Percentiles rank a stretch among this genome's conserved stretches.
These are phyloP conservation scores for Vitis cinerea DNA, from an alignment of 164 flowering plant genomes.

Conservation along the genomic window DNA sequence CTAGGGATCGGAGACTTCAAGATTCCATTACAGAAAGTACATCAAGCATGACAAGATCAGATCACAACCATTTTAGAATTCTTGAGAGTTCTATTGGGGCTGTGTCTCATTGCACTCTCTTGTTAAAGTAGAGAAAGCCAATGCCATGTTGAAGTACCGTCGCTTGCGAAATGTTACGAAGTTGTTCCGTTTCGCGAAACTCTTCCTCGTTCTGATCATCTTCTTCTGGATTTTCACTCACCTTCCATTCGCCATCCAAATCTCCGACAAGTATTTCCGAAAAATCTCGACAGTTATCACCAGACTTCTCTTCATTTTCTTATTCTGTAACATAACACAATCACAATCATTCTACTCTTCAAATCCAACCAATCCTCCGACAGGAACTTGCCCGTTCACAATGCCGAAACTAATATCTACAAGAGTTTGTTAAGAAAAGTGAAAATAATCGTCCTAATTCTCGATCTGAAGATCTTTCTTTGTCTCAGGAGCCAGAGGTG, in stretches of 20 bases:
- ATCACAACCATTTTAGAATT: no score
- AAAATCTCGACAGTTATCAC: constrained; percentile 29
- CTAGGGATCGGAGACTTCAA: no score
- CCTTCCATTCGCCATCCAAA: constrained; percentile 38
- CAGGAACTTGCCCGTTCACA: background rate
- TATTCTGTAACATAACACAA: constrained; percentile 33
- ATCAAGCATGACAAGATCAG: no score
- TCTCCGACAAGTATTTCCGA: constrained; percentile 37
- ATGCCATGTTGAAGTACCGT: constrained; percentile 33
- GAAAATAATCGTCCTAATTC: constrained; percentile 2
- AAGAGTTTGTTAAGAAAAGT: constrained; percentile 17
- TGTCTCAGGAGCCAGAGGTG: constrained; percentile 13
- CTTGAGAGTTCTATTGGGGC: no score
- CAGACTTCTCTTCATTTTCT: constrained; percentile 47
- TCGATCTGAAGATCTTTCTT: background rate
- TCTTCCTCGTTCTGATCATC: constrained; percentile 31
- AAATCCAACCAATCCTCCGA: constrained; percentile 28
- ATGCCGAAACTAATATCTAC: constrained; percentile 21
- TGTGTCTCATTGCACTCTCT: no score
- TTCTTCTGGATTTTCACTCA: constrained; percentile 43
- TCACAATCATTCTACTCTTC: constrained; percentile 38
- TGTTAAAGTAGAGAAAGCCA: constrained; percentile 47
- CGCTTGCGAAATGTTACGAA: constrained; percentile 31
- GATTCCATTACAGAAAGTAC: no score
- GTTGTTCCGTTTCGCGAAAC: constrained; percentile 52